phyloP scores from a whole-genome alignment of 257 asterid species.

The Cordia subcordata region DNA sequence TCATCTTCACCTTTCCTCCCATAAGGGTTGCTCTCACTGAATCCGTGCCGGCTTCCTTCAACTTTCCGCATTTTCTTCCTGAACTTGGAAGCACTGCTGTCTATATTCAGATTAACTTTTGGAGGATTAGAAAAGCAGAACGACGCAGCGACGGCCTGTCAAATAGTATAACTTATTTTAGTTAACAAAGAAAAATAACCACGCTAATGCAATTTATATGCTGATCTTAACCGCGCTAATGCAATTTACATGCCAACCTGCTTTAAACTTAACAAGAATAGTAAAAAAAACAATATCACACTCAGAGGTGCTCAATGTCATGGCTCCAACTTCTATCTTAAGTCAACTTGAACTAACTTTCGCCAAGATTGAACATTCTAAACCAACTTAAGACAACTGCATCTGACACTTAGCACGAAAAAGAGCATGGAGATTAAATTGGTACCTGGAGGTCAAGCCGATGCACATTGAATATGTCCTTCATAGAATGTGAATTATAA shows the following conservation, averaged over 20 bases:
- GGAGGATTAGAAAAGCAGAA: constrained; percentile 84
- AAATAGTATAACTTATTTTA: background rate
- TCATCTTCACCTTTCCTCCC: constrained; percentile 57
- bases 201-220: background rate
- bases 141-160: constrained; percentile 93
- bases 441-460: constrained; percentile 81
- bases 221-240: too few relatives aligned
- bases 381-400: background rate
- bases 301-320: background rate
- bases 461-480: constrained; percentile 86
- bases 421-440: background rate
- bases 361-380: too few relatives aligned
- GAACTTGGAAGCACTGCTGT: constrained; percentile 75
- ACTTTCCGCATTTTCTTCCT: constrained; percentile 45
- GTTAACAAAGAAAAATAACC: too few relatives aligned
- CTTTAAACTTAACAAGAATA: too few relatives aligned
- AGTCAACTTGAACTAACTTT: too few relatives aligned
- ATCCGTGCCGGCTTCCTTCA: constrained; percentile 60
- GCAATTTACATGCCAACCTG: too few relatives aligned
- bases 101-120: constrained; percentile 64
- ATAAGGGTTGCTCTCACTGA: constrained; percentile 55
- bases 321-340: too few relatives aligned
- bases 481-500: constrained; percentile 89
- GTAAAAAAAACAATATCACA: background rate
- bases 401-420: too few relatives aligned